Evolutionary conservation across 257 asterid species (phyloP).

Genomic region (Misopates orontium): DNA sequence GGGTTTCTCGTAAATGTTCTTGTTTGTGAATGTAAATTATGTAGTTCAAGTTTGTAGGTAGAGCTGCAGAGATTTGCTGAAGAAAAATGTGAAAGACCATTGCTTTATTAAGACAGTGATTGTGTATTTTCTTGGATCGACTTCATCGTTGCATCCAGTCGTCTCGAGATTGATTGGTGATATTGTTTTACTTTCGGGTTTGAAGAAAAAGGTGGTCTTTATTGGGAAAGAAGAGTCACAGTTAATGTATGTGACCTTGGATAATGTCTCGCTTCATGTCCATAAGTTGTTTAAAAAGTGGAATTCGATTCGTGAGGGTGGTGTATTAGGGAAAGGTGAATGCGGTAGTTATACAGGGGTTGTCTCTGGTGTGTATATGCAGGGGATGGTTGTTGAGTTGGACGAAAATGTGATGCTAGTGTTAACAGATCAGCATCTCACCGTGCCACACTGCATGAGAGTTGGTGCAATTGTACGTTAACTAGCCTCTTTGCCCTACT

Average conservation of each 20-base stretch:
- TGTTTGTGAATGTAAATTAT: constrained; percentile 63
- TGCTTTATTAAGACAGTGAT: constrained; percentile 42
- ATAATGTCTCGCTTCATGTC: constrained; percentile 50
- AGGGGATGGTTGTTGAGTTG: constrained; percentile 85
- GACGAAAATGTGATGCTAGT: constrained; percentile 63
- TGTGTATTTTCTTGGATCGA: constrained; percentile 60
- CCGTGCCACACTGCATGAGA: constrained; percentile 78
- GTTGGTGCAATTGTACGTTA: constrained; percentile 79
- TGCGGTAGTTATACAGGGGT: constrained; percentile 66
- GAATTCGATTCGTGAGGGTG: constrained; percentile 14
- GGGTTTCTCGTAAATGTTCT: constrained; percentile 72
- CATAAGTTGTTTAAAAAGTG: constrained; percentile 36
- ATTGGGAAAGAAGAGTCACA: constrained; percentile 57
- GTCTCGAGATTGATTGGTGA: constrained; percentile 49
- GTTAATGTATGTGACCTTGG: constrained; percentile 65
- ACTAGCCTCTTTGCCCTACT: constrained; percentile 12
- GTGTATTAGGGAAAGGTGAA: constrained; percentile 54
- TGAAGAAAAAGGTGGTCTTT: constrained; percentile 65
- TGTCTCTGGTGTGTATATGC: constrained; percentile 74
- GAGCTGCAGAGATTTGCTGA: constrained; percentile 33
- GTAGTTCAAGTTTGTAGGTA: constrained; percentile 39
- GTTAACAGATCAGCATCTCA: constrained; percentile 61
- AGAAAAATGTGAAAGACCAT: constrained; percentile 40
- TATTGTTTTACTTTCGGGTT: constrained; percentile 47
- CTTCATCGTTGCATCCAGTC: constrained; percentile 81